These are phyloP conservation scores for Fraxinus angustifolia DNA, from an alignment of 305 asterid species.

Conservation along the genomic window DNA sequence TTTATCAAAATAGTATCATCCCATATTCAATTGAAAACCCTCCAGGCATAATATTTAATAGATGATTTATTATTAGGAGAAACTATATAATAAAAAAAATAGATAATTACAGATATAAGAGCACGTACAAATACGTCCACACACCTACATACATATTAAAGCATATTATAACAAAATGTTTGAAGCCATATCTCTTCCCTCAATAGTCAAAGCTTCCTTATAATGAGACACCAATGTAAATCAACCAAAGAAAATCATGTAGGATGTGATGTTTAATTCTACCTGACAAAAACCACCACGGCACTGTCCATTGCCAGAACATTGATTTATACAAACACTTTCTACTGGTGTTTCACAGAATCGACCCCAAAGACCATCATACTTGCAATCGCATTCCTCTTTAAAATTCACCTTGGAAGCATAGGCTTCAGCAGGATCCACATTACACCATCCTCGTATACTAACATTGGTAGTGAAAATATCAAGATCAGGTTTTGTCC, in stretches of 20 bases:
- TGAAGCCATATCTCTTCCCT: neutral
- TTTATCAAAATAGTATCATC: neutral
- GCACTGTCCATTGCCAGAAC: conserved; percentile 74
- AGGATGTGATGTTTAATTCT: conserved; percentile 13
- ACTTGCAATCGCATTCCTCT: conserved; percentile 94
- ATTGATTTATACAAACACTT: conserved; percentile 80
- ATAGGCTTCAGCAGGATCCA: conserved; percentile 77
- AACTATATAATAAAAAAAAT: neutral
- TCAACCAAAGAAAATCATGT: conserved; percentile 4
- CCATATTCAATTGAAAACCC: neutral
- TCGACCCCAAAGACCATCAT: conserved; percentile 84
- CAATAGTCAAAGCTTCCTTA: neutral
- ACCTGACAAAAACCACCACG: conserved; percentile 99
- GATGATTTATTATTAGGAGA: neutral
- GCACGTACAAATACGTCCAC: neutral
- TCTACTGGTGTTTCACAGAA: conserved; percentile 79
- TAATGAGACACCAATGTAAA: neutral
- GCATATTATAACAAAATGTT: neutral
- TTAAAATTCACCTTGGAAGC: conserved; percentile 56
- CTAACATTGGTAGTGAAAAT: conserved; percentile 70
- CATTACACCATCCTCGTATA: conserved; percentile 84
- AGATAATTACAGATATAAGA: neutral
- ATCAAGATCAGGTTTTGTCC: conserved; percentile 58
- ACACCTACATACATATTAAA: neutral
- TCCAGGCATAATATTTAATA: neutral